Evolutionary conservation across 2,329 filamentous ascomycete genomes (phyloP), one percentile per base, ranked within the genome.

Genomic region (Didymella pomorum): DNA sequence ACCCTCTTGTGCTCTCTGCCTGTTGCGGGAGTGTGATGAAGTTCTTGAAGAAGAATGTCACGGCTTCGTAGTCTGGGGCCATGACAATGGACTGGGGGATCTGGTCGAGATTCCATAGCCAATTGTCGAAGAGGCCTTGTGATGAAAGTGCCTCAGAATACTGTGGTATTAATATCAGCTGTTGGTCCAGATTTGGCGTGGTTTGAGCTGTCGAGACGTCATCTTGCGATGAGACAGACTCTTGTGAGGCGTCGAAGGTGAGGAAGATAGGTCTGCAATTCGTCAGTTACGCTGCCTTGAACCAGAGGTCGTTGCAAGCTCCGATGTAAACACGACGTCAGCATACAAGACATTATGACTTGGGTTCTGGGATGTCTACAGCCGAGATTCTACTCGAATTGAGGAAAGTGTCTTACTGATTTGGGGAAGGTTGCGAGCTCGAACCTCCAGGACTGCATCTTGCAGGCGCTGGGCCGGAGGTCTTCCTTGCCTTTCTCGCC

Each of bases 401-500:
- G 41, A 26, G 41, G 41, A 43, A 23, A 26, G 21, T 18, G 28
- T 29, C 73, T 69, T 62, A 76, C 74, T 63, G 62, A 64, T 70
- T 64, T 23, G 69, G 72, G 43, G 71, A 71, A 55, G 64, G 54
- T 62, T 73, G 71, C 58, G 71, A 72, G 59, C 65, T 66, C 46
- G 61, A 66, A 33, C 54, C 56, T 31, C 46, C 49, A 26, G 59
- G 59, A 46, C 58, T 70, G 48, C 60, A 63, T 46, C 57, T 62
- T 28, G 60, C 49, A 35, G 61, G 58, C 25, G 52, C 65, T 20
- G 67, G 65, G 2, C 64, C 66, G 14, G 69, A 71, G 1, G 65
- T 59, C 52, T 83, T 86, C 55, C 83, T 82, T 16, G 85, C 87
- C 68, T 87, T 83, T 61, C 84, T 82, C 68, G 87, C 87, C 31